Percentiles rank a stretch among this genome's conserved stretches.
These are phyloP conservation scores for Fragaria vesca DNA, from an alignment of 306 rosid species.

Conservation along the genomic window DNA sequence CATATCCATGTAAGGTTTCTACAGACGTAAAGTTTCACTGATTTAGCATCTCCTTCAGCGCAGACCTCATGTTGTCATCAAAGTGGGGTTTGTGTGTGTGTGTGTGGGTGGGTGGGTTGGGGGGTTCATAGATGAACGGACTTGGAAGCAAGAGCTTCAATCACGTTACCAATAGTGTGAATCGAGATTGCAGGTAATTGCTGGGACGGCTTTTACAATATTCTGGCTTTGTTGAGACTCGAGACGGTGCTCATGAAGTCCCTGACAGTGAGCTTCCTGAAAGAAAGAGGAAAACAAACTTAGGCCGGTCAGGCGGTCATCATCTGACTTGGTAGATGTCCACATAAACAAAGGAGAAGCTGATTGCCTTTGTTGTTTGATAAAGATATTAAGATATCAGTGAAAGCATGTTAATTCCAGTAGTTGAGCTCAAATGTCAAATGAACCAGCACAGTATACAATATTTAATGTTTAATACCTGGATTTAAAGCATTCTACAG, in stretches of 20 bases:
- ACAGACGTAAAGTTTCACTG: conserved; percentile 27
- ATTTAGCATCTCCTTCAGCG: conserved; percentile 63
- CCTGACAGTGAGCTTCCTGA: conserved; percentile 72
- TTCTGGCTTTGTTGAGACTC: conserved; percentile 18
- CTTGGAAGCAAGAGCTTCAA: conserved; percentile 65
- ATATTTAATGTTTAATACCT: not conserved
- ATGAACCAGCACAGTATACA: not conserved
- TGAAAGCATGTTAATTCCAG: not conserved
- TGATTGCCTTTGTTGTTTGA: not conserved
- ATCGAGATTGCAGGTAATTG: conserved; percentile 68
- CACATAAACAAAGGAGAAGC: not conserved
- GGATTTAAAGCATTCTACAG: conserved; percentile 3
- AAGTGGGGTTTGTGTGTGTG: conserved; percentile 24
- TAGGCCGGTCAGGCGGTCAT: not conserved
- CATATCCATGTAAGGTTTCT: conserved; percentile 13
- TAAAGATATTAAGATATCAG: not conserved
- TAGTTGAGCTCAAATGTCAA: not conserved
- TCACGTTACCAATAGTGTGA: conserved; percentile 56
- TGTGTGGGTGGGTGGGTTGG: conserved; percentile 23
- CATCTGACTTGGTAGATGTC: not conserved
- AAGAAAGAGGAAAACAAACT: conserved; percentile 11
- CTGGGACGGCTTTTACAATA: conserved; percentile 41
- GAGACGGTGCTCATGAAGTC: conserved; percentile 58
- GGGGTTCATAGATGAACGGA: conserved; percentile 76
- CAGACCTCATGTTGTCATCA: conserved; percentile 54